Evolutionary conservation across 805 yeast species (phyloP), one percentile per base, ranked within the genome.

Genomic region (Candida pseudofarinosa): DNA sequence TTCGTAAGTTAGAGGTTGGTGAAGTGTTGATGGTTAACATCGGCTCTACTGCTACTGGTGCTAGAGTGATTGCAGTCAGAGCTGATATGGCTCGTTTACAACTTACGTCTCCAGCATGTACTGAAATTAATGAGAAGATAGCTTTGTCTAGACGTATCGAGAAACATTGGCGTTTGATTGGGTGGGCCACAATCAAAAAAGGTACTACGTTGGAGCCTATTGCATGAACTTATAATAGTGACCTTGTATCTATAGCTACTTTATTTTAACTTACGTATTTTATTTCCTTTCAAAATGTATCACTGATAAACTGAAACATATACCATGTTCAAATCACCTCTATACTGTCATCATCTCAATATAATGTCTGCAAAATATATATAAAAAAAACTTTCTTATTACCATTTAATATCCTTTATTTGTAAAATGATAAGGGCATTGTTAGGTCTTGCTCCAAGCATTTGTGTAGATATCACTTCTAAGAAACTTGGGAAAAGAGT

Each of bases 21-120:
- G 99, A 93, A 70, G 96, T 93, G 53, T 79, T 93, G 63, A 95
- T 93, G 99, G 99, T 93, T 40, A 93, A 95, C 69, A 95, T 93
- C 59, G 99, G 99, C 51, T 93, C 99, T 19, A 93, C 98, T 39
- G 97, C 99, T 43, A 88, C 98, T 26, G 99, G 99, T 72, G 99
- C 99, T 44, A 86, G 97, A 69, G 99, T 93, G 53, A 85, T 89
- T 54, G 96, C 96, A 39, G 98, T 93, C 42, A 87, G 88, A 69
- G 98, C 98, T 48, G 99, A 93, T 79, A 88, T 95, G 97, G 99
- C 99, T 37, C 88, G 97, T 78, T 78, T 93, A 61, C 89, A 88
- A 63, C 79, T 93, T 63, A 91, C 98, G 38, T 83, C 96, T 38
- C 99, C 99, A 43, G 99, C 98, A 38, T 93, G 99, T 82, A 91